A percentile compares a stretch with the other conserved stretches of the same genome.
phyloP scores from a whole-genome alignment of 2,329 filamentous ascomycete species.

The Taxawa tesnikishii region DNA sequence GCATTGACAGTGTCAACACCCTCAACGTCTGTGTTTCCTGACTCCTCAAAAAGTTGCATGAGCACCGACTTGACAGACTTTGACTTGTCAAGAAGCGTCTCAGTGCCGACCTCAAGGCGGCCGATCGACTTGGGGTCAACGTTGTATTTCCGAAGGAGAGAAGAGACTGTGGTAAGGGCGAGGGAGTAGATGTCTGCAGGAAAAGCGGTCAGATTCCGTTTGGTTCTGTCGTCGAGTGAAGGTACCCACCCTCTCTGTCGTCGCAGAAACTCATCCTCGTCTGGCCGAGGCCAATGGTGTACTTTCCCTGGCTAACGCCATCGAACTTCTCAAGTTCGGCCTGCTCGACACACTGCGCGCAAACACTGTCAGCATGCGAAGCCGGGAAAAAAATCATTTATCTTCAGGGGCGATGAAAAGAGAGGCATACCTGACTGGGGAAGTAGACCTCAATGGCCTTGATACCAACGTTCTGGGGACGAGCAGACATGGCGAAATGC shows the following conservation, averaged over 20 bases:
- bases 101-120: constrained; percentile 40
- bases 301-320: constrained; percentile 39
- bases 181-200: constrained; percentile 40
- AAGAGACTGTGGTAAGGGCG: constrained; percentile 38
- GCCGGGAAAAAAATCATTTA: constrained; percentile 7
- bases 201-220: constrained; percentile 3
- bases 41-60: constrained; percentile 39
- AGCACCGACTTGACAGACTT: constrained; percentile 43
- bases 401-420: too few species aligned
- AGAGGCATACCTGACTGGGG: constrained; percentile 38
- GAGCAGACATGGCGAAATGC: constrained; percentile 32
- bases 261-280: constrained; percentile 45
- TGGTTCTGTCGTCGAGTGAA: neutral
- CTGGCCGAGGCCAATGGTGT: constrained; percentile 43
- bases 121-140: constrained; percentile 39
- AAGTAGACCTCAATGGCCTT: constrained; percentile 44
- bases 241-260: constrained; percentile 35
- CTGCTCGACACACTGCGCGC: constrained; percentile 38
- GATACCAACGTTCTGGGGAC: constrained; percentile 39
- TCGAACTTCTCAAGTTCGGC: constrained; percentile 42
- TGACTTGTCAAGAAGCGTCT: constrained; percentile 43
- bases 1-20: constrained; percentile 42
- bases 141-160: constrained; percentile 40
- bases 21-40: constrained; percentile 42
- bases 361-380: constrained; percentile 9